Evolutionary conservation across 2,329 filamentous ascomycete genomes (phyloP), one percentile per base, ranked within the genome.

Genomic region (Atkinsonella hypoxylon): DNA sequence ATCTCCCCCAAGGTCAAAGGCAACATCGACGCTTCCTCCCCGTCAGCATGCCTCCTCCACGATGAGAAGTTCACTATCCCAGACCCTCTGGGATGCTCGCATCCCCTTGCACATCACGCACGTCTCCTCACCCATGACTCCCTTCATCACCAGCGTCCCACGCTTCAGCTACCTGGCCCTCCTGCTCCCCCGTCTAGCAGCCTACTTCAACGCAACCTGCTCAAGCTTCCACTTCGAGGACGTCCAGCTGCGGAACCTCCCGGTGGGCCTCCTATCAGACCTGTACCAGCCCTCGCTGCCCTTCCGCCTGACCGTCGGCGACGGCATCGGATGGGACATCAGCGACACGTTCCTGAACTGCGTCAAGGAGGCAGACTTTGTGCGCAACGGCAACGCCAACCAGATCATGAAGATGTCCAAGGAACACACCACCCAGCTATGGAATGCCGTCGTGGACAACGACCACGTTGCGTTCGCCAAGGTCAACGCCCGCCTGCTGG

Each of bases 401-500:
- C 84, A 86, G 54, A 90, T 95, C 61, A 95, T 95, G 88, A 84
- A 82, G 49, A 72, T 96, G 61, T 89, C 85, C 54, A 90, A 89
- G 64, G 82, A 87, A 44, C 83, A 95, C 64, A 93, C 87, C 13
- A 87, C 83, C 8, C 79, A 84, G 32, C 74, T 96, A 34, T 96
- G 90, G 89, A 78, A 83, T 56, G 78, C 87, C 10, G 87, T 95
- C 41, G 76, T 84, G 64, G 79, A 86, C 58, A 86, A 94, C 59
- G 82, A 96, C 66, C 82, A 87, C 58, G 58, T 71, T 9, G 72
- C 82, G 40, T 97, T 87, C 68, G 77, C 79, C 61, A 79, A 79
- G 52, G 82, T 97, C 59, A 85, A 90, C 63, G 79, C 75, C 55
- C 84, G 83, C 55, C 78, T 96, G 2, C 78, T 97, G 54, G 85